Conservation (phyloP, 148 eudicot species). For the Rhododendron griersonianum region DNA sequence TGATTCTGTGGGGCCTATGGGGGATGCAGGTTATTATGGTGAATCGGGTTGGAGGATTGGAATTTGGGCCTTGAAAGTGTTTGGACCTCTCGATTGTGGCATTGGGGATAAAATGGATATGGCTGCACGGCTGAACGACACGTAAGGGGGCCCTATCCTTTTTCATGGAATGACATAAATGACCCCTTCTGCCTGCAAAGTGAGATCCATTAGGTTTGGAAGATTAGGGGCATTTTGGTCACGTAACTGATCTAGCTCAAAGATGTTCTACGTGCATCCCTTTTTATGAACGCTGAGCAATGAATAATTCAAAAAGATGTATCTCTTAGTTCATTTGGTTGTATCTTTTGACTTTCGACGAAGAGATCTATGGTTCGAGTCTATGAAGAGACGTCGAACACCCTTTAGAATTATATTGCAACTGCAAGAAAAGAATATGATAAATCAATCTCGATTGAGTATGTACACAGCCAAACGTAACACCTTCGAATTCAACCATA, state of each 20-base stretch:
- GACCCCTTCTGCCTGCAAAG: not conserved
- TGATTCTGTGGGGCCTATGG: not conserved
- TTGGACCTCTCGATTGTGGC: conserved; percentile 23
- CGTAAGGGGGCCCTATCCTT: conserved; percentile 21
- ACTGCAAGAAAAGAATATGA: not conserved
- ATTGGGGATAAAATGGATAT: conserved; percentile 22
- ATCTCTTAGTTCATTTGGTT: too few species aligned
- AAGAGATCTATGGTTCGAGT: too few species aligned
- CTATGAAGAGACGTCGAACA: too few species aligned
- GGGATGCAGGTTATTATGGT: not conserved
- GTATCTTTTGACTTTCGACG: too few species aligned
- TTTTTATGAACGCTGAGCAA: too few species aligned
- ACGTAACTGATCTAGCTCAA: too few species aligned
- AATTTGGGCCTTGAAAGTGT: not conserved
- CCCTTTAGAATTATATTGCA: not conserved
- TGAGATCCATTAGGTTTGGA: not conserved
- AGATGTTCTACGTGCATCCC: too few species aligned
- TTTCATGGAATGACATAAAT: not conserved
- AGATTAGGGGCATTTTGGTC: too few species aligned
- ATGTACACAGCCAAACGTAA: too few species aligned
- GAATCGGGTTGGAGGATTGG: not conserved
- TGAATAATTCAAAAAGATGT: too few species aligned
- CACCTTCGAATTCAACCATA: too few species aligned
- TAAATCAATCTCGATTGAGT: too few species aligned
- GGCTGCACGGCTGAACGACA: conserved; percentile 17